Conservation (phyloP, 1,284 basidiomycete species). For the Ganoderma multipileum region DNA sequence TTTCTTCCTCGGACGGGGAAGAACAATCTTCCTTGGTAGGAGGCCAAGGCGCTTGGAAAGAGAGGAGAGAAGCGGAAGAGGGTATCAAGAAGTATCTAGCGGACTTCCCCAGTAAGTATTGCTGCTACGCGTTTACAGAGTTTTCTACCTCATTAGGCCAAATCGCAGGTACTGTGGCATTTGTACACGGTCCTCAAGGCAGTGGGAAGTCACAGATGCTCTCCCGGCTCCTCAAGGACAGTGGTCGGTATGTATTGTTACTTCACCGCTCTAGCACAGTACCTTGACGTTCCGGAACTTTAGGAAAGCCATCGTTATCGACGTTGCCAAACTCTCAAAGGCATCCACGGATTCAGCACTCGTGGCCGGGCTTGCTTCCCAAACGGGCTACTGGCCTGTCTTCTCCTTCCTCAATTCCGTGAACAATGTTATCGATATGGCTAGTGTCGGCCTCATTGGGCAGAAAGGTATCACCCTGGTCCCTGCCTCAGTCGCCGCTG, state of each 20-base stretch:
- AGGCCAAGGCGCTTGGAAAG: constrained; percentile 72
- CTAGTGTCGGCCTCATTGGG: constrained; percentile 91
- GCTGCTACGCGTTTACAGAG: background rate
- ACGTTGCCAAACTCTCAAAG: constrained; percentile 82
- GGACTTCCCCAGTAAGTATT: constrained; percentile 70
- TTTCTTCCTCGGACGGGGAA: constrained; percentile 21
- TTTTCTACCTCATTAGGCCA: background rate
- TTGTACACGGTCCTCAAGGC: constrained; percentile 92
- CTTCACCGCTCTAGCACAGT: constrained; percentile 20
- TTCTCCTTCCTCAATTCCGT: constrained; percentile 91
- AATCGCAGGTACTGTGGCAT: constrained; percentile 65
- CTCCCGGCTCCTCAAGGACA: constrained; percentile 62
- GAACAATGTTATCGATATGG: constrained; percentile 91
- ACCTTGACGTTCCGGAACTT: constrained; percentile 1
- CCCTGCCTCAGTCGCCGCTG: too few species aligned
- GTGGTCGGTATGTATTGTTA: constrained; percentile 53
- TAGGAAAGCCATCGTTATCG: constrained; percentile 80
- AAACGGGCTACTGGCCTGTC: constrained; percentile 92
- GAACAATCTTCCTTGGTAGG: constrained; percentile 28
- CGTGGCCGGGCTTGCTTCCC: constrained; percentile 72
- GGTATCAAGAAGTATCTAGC: constrained; percentile 74
- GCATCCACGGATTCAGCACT: constrained; percentile 77
- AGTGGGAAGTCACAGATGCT: constrained; percentile 88
- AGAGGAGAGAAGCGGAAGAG: constrained; percentile 79
- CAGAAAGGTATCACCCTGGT: constrained; percentile 73